Evolutionary conservation across 2,329 filamentous ascomycete species (phyloP).

Genomic region (Aspergillus costaricaensis): DNA sequence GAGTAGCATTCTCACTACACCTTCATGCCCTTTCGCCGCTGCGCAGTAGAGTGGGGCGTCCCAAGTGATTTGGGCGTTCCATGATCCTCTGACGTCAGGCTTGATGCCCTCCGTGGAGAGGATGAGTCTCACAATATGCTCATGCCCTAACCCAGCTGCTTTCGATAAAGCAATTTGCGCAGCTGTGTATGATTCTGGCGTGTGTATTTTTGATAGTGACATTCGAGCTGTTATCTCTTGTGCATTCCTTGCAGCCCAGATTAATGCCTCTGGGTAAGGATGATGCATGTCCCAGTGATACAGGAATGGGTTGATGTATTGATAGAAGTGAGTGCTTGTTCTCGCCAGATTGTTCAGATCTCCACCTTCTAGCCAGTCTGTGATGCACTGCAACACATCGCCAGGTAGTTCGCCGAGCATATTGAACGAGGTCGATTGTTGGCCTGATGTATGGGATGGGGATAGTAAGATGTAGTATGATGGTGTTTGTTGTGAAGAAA

Average conservation of each 20-base stretch:
- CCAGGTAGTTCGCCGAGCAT: neutral
- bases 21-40: neutral
- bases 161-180: neutral
- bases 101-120: neutral
- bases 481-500: no score
- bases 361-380: neutral
- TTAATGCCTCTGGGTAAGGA: slow-evolving; percentile 15
- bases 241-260: slow-evolving; percentile 24
- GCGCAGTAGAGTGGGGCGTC: neutral
- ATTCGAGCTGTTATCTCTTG: slow-evolving; percentile 11
- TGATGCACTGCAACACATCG: neutral
- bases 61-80: no score
- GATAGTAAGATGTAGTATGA: no score
- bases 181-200: no score
- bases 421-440: neutral
- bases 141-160: neutral
- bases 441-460: no score
- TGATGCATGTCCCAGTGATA: slow-evolving; percentile 20
- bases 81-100: no score
- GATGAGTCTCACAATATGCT: neutral
- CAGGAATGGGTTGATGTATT: slow-evolving; percentile 18
- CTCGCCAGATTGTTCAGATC: slow-evolving; percentile 22
- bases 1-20: neutral
- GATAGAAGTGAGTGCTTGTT: slow-evolving; percentile 16
- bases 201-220: slow-evolving; percentile 13